Evolutionary conservation across 1,284 basidiomycete species (phyloP).

Genomic region (Nidula niveotomentosa): DNA sequence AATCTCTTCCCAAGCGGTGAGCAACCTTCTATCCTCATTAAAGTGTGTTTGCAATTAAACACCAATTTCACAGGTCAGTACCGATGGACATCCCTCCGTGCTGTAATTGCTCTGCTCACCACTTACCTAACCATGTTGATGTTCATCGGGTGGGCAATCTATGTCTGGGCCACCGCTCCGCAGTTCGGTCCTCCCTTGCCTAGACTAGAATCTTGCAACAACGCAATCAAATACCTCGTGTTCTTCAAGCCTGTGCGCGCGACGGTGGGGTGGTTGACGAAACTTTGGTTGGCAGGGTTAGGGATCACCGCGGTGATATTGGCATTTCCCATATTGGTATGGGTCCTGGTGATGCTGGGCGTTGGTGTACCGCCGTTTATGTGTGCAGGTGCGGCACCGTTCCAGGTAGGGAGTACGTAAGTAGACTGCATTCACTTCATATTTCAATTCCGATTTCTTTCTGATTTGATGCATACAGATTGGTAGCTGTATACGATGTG

Average conservation of each 20-base stretch:
- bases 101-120: no score
- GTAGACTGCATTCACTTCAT: no score
- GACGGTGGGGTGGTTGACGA: constrained; percentile 8
- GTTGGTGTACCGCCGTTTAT: no score
- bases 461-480: not conserved
- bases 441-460: no score
- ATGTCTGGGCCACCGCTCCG: constrained; percentile 10
- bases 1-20: constrained; percentile 7
- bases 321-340: not conserved
- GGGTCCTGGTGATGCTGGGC: no score
- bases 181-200: not conserved
- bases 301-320: not conserved
- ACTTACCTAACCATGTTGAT: constrained; percentile 7
- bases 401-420: no score
- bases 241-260: constrained; percentile 8
- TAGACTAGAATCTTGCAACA: constrained; percentile 3
- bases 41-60: no score
- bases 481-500: constrained; percentile 7
- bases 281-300: constrained; percentile 9
- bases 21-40: not conserved
- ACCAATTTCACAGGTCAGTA: no score
- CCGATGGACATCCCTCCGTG: no score
- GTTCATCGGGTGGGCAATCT: constrained; percentile 9
- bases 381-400: no score
- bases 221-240: constrained; percentile 11